A percentile compares a stretch with the other conserved stretches of the same genome.
Evolutionary conservation across 768 basidiomycete genomes (phyloP).

Genomic region (Mrakia gelida): DNA sequence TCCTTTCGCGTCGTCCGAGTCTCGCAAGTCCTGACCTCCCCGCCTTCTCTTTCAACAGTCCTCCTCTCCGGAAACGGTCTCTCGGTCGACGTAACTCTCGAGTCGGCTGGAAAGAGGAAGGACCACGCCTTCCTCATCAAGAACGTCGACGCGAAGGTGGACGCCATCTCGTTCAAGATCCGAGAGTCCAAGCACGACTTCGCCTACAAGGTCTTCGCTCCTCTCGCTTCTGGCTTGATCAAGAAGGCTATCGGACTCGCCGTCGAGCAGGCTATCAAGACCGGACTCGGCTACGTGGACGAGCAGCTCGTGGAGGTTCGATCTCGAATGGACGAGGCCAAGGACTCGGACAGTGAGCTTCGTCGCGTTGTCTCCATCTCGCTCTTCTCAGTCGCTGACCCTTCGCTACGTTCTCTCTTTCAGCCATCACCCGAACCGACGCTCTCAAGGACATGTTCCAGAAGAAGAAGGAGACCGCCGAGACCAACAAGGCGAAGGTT

Average conservation of each 20-base stretch:
- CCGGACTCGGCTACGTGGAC: constrained; percentile 81
- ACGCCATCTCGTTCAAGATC: constrained; percentile 81
- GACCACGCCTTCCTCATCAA: constrained; percentile 46
- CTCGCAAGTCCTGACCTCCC: constrained; percentile 35
- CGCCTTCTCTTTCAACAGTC: constrained; percentile 26
- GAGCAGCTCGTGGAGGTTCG: constrained; percentile 82
- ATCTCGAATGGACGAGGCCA: constrained; percentile 54
- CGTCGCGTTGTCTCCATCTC: too few relatives aligned
- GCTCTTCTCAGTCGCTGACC: too few relatives aligned
- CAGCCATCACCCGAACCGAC: constrained; percentile 47
- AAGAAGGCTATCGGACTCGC: constrained; percentile 66
- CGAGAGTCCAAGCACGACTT: constrained; percentile 86
- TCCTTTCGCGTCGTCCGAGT: constrained; percentile 38
- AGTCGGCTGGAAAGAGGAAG: constrained; percentile 44
- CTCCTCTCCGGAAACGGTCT: constrained; percentile 79
- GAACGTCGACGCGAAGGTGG: constrained; percentile 58
- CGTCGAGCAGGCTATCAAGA: constrained; percentile 62
- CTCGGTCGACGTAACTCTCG: constrained; percentile 51
- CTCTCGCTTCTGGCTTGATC: constrained; percentile 54
- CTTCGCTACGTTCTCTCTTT: too few relatives aligned
- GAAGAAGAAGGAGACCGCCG: constrained; percentile 48
- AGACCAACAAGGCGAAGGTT: constrained; percentile 48
- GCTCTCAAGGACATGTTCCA: constrained; percentile 64
- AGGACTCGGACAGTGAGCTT: constrained; percentile 46
- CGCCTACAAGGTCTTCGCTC: constrained; percentile 47